A percentile compares a stretch with the other conserved stretches of the same genome.
Conservation (phyloP, 1,139 yeast genomes). For the Zygosaccharomyces pseudobailii region DNA sequence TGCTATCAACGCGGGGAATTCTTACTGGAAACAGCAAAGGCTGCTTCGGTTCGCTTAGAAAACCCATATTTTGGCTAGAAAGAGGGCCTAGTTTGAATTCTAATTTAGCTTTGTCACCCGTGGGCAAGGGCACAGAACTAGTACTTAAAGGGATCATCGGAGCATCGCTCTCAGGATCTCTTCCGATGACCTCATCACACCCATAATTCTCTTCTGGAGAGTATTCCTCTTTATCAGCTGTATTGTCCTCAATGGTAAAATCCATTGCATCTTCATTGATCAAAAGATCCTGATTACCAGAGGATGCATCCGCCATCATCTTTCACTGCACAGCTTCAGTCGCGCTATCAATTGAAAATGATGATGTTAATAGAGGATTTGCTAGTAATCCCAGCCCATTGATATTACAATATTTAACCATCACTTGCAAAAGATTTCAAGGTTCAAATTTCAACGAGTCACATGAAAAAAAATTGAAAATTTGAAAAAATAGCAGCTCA, state of each 20-base stretch:
- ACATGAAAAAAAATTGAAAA: slow-evolving; percentile 8
- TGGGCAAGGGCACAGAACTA: slow-evolving; percentile 22
- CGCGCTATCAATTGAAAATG: background rate
- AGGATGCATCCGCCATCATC: slow-evolving; percentile 19
- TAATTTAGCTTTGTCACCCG: slow-evolving; percentile 34
- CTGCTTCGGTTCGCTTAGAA: slow-evolving; percentile 36
- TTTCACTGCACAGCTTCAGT: background rate
- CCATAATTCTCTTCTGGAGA: slow-evolving; percentile 17
- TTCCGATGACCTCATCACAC: slow-evolving; percentile 30
- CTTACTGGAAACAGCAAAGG: slow-evolving; percentile 38
- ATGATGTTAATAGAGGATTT: background rate
- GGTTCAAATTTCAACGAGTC: slow-evolving; percentile 5
- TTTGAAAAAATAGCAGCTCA: slow-evolving; percentile 9
- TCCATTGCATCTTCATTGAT: slow-evolving; percentile 31
- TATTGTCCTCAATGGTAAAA: slow-evolving; percentile 22
- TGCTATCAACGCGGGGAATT: slow-evolving; percentile 37
- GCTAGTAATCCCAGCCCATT: background rate
- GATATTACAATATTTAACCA: background rate
- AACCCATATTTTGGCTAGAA: slow-evolving; percentile 39
- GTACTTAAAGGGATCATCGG: slow-evolving; percentile 35
- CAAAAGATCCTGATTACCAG: slow-evolving; percentile 25
- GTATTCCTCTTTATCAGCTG: slow-evolving; percentile 4
- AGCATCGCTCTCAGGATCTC: slow-evolving; percentile 39
- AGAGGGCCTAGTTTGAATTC: slow-evolving; percentile 42
- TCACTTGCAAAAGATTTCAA: slow-evolving; percentile 1